Evolutionary conservation across 306 rosid genomes (phyloP).

Genomic region (Spatholobus suberectus): DNA sequence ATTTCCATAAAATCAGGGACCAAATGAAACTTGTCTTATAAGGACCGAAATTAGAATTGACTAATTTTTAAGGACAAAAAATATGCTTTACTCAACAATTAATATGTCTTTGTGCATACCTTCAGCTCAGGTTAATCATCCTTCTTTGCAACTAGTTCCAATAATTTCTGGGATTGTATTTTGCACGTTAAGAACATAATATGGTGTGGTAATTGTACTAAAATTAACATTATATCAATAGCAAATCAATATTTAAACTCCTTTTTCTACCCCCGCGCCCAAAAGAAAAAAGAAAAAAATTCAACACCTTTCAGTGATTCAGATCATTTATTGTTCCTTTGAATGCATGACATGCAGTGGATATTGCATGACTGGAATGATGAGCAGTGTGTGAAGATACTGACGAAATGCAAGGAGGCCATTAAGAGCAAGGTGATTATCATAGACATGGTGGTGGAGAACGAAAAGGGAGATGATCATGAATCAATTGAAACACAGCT

Average conservation of each 20-base stretch:
- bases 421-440: constrained; percentile 44
- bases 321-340: neutral
- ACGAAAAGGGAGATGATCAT: constrained; percentile 34
- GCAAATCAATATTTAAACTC: no score
- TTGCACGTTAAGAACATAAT: neutral
- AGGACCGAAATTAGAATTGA: neutral
- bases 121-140: no score
- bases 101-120: no score
- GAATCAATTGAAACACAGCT: neutral
- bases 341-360: constrained; percentile 46
- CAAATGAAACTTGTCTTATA: neutral
- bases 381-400: constrained; percentile 49
- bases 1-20: neutral
- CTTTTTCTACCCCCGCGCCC: no score
- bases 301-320: neutral
- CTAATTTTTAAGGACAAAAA: neutral
- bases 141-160: no score
- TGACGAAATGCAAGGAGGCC: constrained; percentile 54
- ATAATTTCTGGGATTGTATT: no score
- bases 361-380: constrained; percentile 63
- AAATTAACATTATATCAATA: neutral
- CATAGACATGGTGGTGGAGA: constrained; percentile 59
- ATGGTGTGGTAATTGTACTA: neutral
- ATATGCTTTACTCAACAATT: no score
- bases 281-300: neutral